phyloP scores from a whole-genome alignment of 768 basidiomycete species.

The Udeniomyces megalosporus region DNA sequence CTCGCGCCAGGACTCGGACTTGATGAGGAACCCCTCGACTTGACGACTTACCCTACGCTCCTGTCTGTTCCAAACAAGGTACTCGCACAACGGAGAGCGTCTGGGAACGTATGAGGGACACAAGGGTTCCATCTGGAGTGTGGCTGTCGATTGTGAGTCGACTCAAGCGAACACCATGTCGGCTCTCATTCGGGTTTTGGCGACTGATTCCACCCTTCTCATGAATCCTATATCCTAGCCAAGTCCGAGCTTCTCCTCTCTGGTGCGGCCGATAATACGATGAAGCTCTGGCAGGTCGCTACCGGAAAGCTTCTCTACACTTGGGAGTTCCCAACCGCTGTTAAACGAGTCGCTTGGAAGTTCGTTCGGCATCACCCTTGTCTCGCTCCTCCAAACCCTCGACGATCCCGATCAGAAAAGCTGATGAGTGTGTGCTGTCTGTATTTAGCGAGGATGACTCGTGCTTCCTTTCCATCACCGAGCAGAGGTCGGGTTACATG shows the following conservation, averaged over 20 bases:
- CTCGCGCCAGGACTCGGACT: too few species aligned
- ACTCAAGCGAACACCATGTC: too few species aligned
- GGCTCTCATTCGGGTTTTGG: too few species aligned
- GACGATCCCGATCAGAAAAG: too few species aligned
- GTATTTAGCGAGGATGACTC: conserved; percentile 14
- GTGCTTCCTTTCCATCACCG: conserved; percentile 71
- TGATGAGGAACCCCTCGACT: neutral
- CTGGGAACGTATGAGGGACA: conserved; percentile 91
- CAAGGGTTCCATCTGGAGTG: conserved; percentile 93
- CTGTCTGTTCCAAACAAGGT: neutral
- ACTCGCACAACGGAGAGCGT: conserved; percentile 85
- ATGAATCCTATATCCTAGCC: conserved; percentile 34
- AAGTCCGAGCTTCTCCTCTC: conserved; percentile 74
- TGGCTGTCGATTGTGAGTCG: conserved; percentile 79
- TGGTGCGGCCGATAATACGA: conserved; percentile 83
- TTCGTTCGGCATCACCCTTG: neutral
- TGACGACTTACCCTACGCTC: neutral
- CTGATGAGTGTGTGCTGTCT: too few species aligned
- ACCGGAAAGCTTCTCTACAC: conserved; percentile 82
- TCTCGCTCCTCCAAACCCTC: neutral
- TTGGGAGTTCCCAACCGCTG: conserved; percentile 97
- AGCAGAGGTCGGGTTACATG: conserved; percentile 87
- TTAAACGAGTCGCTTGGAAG: conserved; percentile 78
- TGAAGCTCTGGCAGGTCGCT: conserved; percentile 75
- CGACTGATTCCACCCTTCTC: neutral